phyloP scores from a whole-genome alignment of 345 rosid species.

The Rhodomyrtus tomentosa region DNA sequence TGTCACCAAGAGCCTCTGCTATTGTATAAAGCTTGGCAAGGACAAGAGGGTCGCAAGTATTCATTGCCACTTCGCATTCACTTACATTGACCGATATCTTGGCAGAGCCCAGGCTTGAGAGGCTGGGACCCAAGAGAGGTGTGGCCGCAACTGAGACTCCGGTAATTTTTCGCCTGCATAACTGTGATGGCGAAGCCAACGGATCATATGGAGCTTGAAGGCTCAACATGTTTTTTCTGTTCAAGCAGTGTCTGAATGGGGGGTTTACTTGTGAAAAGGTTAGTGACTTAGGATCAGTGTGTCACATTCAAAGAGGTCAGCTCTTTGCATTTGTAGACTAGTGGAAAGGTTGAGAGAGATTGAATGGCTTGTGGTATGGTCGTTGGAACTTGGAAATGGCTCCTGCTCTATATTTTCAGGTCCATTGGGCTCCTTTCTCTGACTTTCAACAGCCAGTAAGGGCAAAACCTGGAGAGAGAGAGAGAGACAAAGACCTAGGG shows the following conservation, averaged over 20 bases:
- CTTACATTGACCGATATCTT: not conserved
- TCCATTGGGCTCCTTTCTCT: not conserved
- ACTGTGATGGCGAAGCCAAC: not conserved
- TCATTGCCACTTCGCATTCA: not conserved
- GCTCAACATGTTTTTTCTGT: not conserved
- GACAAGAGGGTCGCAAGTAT: not conserved
- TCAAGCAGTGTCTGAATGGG: not conserved
- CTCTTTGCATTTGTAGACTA: not conserved
- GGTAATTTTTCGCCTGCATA: not conserved
- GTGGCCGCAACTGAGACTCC: not conserved
- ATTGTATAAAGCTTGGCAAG: slow-evolving; percentile 1
- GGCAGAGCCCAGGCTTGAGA: not conserved
- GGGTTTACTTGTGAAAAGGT: not conserved
- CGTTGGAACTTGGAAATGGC: not conserved
- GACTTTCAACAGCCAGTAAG: not conserved
- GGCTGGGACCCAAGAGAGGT: not conserved
- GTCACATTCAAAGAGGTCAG: not conserved
- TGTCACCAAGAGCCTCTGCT: slow-evolving; percentile 35
- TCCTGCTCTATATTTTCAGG: not conserved
- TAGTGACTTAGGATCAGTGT: not conserved
- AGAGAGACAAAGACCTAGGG: not conserved
- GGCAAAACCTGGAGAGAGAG: not conserved
- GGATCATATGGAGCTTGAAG: not conserved
- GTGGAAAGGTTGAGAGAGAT: not conserved
- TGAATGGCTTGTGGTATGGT: not conserved